Evolutionary conservation across 2,329 filamentous ascomycete species (phyloP).

Genomic region (Fusarium caatingaense): DNA sequence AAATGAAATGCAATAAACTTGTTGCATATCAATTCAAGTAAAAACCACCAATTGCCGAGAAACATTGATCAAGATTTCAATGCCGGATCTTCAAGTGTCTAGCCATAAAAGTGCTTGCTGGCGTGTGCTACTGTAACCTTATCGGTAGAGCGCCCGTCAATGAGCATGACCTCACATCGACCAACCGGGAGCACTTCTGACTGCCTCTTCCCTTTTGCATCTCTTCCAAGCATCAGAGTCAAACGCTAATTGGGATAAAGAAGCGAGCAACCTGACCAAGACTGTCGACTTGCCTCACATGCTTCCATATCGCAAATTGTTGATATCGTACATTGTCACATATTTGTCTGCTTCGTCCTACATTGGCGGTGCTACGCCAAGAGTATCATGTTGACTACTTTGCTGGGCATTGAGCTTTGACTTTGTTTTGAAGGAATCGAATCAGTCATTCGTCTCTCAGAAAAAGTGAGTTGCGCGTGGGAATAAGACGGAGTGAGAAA

Average conservation of each 20-base stretch:
- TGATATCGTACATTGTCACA: slow-evolving; percentile 25
- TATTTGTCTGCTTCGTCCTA: slow-evolving; percentile 31
- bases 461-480: slow-evolving; percentile 1
- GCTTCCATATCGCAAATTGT: slow-evolving; percentile 4
- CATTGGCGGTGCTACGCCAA: slow-evolving; percentile 38
- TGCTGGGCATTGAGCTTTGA: slow-evolving; percentile 29
- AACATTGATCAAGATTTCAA: neutral
- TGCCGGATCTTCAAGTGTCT: slow-evolving; percentile 21
- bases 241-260: slow-evolving; percentile 28
- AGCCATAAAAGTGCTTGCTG: slow-evolving; percentile 13
- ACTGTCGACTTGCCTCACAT: slow-evolving; percentile 14
- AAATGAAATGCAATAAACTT: neutral
- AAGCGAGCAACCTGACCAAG: slow-evolving; percentile 34
- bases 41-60: slow-evolving; percentile 1
- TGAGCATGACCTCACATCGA: slow-evolving; percentile 6
- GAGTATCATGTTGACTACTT: slow-evolving; percentile 16
- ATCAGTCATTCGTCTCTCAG: slow-evolving; percentile 1
- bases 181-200: slow-evolving; percentile 25
- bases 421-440: slow-evolving; percentile 1
- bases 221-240: neutral
- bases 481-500: slow-evolving; percentile 4
- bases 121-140: slow-evolving; percentile 37
- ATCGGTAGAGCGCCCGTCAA: slow-evolving; percentile 19
- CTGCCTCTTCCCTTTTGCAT: slow-evolving; percentile 15
- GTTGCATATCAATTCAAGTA: neutral